Evolutionary conservation across 768 basidiomycete genomes (phyloP), one percentile per base, ranked within the genome.

Genomic region (Royoungia palumana): DNA sequence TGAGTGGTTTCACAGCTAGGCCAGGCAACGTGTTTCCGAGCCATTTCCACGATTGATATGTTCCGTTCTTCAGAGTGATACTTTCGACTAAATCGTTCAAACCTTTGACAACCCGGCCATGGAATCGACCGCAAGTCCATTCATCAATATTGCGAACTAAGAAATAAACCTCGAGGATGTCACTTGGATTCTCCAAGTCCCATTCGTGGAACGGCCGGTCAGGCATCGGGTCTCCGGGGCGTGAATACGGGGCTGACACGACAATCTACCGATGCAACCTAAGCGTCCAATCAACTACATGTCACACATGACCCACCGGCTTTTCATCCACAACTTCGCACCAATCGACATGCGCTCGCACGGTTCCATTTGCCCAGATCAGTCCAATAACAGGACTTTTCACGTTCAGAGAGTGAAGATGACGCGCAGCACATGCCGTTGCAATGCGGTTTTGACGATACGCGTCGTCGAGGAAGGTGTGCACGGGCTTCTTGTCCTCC

Each of bases 401-500:
- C 9, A 82, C 64, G 35, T 66, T 63, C 21, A 79, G 58, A 14
- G 78, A 75, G 42, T 78, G 71, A 20, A 80, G 62, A 55, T 81
- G 80, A 2, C 80, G 72, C 2, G 68, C 71, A 6, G 72, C 72
- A 4, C 77, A 69, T 11, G 79, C 70, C 5, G 78, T 79, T 1
- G 79, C 67, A 67, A 82, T 79, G 22, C 81, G 67, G 56, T 82
- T 82, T 60, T 81, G 80, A 20, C 81, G 65, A 57, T 79, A 79
- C 1, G 81, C 80, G 47, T 76, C 74, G 38, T 76, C 78, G 2
- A 78, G 69, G 52, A 77, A 59, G 5, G 67, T 56, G 38, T 80
- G 75, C 11, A 71, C 65, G 0, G 77, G 75, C 47, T 81, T 82
- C 69, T 82, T 82, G 64, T 82, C 79, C 55, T 82, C 79, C 76